Evolutionary conservation across 140 eudicot species (phyloP), one percentile per base, ranked within the genome.

Genomic region (Erigeron philadelphicus): DNA sequence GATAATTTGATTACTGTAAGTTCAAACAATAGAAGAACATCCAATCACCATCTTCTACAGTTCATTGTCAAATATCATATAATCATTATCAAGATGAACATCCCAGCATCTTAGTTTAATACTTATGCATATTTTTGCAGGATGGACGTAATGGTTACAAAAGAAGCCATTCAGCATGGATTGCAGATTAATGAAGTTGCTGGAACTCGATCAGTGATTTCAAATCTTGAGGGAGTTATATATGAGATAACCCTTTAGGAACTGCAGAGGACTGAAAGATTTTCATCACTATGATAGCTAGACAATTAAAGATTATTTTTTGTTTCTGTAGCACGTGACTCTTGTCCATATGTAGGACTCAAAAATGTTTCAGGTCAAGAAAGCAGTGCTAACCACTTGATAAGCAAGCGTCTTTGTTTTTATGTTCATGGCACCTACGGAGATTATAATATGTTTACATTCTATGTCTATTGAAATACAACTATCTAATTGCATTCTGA

Each of bases 121-220:
- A 1, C 56, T 56, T 0, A 56, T 42, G 64, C 74, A 40, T 38
- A 8, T 2, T 10, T 11, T 43, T 72, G 83, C 81, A 90, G 97
- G 78, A 91, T 91, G 95, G 97, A 91, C 61, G 80, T 72, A 16
- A 71, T 86, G 95, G 96, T 91, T 41, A 55, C 78, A 0, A 70
- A 75, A 64, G 96, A 91, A 82, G 97, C 97, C 11, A 21, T 64
- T 57, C 68, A 63, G 53, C 96, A 86, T 66, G 96, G 95, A 46
- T 61, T 91, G 76, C 77, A 60, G 56, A 75, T 88, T 67, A 72
- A 45, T 43, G 97, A 91, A 86, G 85, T 91, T 31, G 69, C 76
- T 7, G 97, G 95, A 46, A 86, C 87, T 13, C 89, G 90, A 9
- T 11, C 82, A 25, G 80, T 83, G 31, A 79, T 91, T 18, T 68